Evolutionary conservation across 2,329 filamentous ascomycete genomes (phyloP), one percentile per base, ranked within the genome.

Genomic region (Ophiostoma perfectum): DNA sequence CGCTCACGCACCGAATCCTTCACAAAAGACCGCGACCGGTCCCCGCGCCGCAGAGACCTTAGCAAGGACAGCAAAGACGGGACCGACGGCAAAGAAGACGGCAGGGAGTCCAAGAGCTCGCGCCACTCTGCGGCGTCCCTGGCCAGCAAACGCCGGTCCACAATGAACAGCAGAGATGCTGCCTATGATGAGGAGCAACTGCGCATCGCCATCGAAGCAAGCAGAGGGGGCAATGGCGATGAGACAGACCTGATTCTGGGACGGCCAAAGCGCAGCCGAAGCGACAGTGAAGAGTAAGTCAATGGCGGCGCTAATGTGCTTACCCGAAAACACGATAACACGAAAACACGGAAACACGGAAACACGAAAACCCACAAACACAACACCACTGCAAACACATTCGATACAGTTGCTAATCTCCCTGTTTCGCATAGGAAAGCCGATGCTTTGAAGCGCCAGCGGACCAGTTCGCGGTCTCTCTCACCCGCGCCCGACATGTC

Each of bases 111-210:
- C 16, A 69, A 65, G 38, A 67, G 60, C 75, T 85, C 80, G 72
- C 86, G 82, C 64, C 81, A 81, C 67, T 82, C 81, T 9, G 79
- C 82, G 1, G 76, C 79, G 11, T 80, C 79, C 60, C 84, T 87
- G 67, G 84, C 86, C 66, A 88, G 89, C 49, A 98, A 97, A 77
- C 87, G 95, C 70, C 87, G 95, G 41, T 97, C 93, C 27, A 99
- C 95, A 6, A 97, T 98, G 92, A 97, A 98, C 76, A 99, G 95
- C 77, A 88, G 94, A 71, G 90, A 93, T 77, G 93, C 94, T 58
- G 94, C 93, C 36, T 98, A 98, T 74, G 93, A 98, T 72, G 95
- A 99, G 78, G 93, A 96, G 74, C 92, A 96, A 77, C 89, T 99
- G 52, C 87, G 93, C 67, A 87, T 91, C 73, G 95, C 94, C 42